These are phyloP conservation scores for Fusarium nygamai DNA, from an alignment of 2,329 filamentous ascomycete genomes.

Conservation along the genomic window DNA sequence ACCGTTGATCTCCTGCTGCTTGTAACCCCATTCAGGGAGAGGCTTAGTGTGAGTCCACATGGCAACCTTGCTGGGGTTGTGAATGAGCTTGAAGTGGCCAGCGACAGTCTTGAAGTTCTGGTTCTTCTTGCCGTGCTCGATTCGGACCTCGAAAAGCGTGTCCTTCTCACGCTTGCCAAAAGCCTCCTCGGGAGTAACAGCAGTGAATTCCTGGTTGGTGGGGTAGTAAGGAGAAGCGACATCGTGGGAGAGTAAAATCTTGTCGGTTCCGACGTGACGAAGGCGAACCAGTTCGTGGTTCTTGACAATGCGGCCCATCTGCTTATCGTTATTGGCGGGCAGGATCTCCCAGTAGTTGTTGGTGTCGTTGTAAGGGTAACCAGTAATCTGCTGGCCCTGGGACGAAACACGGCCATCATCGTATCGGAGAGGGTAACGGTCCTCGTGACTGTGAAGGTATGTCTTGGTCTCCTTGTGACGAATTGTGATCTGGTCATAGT, in stretches of 20 bases:
- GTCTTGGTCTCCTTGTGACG: slow-evolving; percentile 98
- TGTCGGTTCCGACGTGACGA: slow-evolving; percentile 86
- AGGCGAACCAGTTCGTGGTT: slow-evolving; percentile 89
- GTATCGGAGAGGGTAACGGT: slow-evolving; percentile 91
- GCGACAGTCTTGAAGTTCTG: slow-evolving; percentile 92
- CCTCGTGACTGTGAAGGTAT: slow-evolving; percentile 92
- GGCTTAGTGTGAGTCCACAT: slow-evolving; percentile 99
- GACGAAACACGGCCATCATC: slow-evolving; percentile 97
- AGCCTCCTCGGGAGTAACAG: slow-evolving; percentile 77
- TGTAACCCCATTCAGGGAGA: slow-evolving; percentile 96
- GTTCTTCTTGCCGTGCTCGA: slow-evolving; percentile 83
- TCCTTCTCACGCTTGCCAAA: slow-evolving; percentile 82
- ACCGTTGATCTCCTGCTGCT: slow-evolving; percentile 98
- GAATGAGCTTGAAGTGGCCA: slow-evolving; percentile 94
- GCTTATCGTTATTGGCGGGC: slow-evolving; percentile 70
- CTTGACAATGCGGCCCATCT: slow-evolving; percentile 72
- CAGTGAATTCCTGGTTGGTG: slow-evolving; percentile 98
- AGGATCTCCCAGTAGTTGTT: slow-evolving; percentile 99
- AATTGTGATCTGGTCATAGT: slow-evolving; percentile 87
- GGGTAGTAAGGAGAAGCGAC: slow-evolving; percentile 96
- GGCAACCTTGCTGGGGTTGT: slow-evolving; percentile 93
- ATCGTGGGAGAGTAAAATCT: slow-evolving; percentile 89
- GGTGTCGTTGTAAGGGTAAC: slow-evolving; percentile 97
- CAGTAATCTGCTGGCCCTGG: slow-evolving; percentile 97
- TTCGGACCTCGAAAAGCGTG: slow-evolving; percentile 90